Base-by-base conservation (phyloP, 768 basidiomycete genomes). In the Boletus subcaerulescens region DNA sequence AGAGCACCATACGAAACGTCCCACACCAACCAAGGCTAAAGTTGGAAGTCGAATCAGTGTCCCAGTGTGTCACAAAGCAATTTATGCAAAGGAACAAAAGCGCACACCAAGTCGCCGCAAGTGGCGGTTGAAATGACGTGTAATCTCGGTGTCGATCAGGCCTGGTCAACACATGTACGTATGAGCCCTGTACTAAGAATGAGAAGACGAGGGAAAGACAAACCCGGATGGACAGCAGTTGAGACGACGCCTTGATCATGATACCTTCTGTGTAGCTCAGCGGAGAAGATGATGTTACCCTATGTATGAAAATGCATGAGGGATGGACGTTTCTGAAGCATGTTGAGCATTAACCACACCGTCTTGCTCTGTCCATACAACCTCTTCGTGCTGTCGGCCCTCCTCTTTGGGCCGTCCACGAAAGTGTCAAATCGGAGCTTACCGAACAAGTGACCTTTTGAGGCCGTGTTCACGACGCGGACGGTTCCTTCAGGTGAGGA, bases 261-360 rank as follows among this genome's bases (percentile, higher is more conserved):
- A 56, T 77, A 77, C 52, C 78, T 66, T 48, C 77, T 62, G 18
- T 75, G 75, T 12, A 83, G 65, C 58, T 82, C 82, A 35, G 70
- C 65, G 2, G 78, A 65, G 17, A 76, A 70, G 6, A 80, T 63
- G 5, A 78, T 67, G 39, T 77, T 77, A 5, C 71, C 81, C 78
- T 80, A 45, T 9, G 20, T n/a, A 41, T 15, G 15, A 31, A 26
- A 26, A 26, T 26, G 26, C 13, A 35, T 53, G 35, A 40, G 47
- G 45, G n/a, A 29, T 26, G 22, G 26, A 33, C 12, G 9, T 36
- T 31, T 22, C 38, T 24, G 29, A 10, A 22, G 5, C 6, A 24
- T 20, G 29, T 24, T 14, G 13, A 17, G 7, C 3, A 39, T 36
- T 3, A 33, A 33, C 26, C 18, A 0, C 26, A 26, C 26, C 26